Evolutionary conservation across 2,329 filamentous ascomycete genomes (phyloP), one percentile per base, ranked within the genome.

Genomic region (Penicillium sp.): DNA sequence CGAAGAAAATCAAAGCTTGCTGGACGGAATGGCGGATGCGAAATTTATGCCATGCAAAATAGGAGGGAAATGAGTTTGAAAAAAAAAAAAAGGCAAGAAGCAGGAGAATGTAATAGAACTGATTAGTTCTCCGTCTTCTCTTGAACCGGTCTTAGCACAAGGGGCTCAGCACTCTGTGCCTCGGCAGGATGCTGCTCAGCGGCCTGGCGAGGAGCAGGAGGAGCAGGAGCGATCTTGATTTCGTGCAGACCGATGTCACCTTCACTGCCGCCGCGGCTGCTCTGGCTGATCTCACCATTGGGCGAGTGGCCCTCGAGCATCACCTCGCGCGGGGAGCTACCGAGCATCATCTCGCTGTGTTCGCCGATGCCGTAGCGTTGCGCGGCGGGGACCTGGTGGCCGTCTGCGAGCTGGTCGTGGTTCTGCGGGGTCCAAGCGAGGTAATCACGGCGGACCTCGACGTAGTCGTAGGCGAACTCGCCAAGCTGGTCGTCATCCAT

Each of bases 301-400:
- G 64, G 64, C 5, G 60, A 29, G 31, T 62, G 65, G 25, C 65
- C 65, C 34, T 71, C 66, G 29, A 68, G 56, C 34, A 67, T 65
- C 5, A 60, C 53, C n/a, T 56, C 49, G 4, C 70, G 69, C 4
- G 69, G 77, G 65, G 81, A 81, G 65, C 81, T 81, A 68, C 84
- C 82, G 33, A 86, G 75, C 84, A 87, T 70, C 73, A 75, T 86
- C 65, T 85, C 81, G 64, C 79, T 82, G 74, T 87, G 85, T 62
- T 84, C 79, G 16, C 76, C 73, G 59, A 84, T 85, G 33, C 83
- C 85, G 69, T 87, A 84, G 55, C 85, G 81, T 31, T 86, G 80
- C 43, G 80, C 79, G 55, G 82, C 81, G 3, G 84, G 82, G 52
- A 87, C 79, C 27, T 80, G 70, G 68, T 81, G 78, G 61, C 83